Base-by-base conservation (phyloP, 1,139 yeast genomes). In the Pichia sp. region DNA sequence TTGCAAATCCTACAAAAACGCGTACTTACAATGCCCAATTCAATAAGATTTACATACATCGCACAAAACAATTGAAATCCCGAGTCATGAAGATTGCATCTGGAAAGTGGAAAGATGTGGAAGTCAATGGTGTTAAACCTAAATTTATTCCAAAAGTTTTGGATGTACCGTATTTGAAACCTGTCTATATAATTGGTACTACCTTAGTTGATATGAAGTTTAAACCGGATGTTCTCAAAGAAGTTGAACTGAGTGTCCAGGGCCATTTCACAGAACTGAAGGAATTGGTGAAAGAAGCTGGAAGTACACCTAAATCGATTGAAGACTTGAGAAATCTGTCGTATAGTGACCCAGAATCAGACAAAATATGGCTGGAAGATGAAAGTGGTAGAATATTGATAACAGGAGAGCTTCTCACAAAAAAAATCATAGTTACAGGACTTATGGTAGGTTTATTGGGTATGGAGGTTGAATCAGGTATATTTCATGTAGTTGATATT, bases 131-230 rank as follows among this genome's bases (percentile, higher is more conserved):
- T 9, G 53, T 52, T 22, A 48, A 48, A 11, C 72, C 69, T 0
- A 57, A 54, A 19, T 61, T 61, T 38, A 72, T 72, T 24, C 75
- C 75, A 14, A 86, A 84, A 62, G 88, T 88, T 10, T 66, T 91
- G 47, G 96, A 89, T 57, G 79, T 89, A 6, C 68, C 69, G 23
- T 75, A 77, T 35, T 77, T 81, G 40, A 72, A 77, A 50, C 74
- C 88, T 24, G 77, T 88, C 47, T 91, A 94, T 94, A 80, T 86
- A n/a, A 71, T 84, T 28, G 99, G 98, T 3, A 85, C 97, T 0
- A 70, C 89, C 0, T 88, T 83, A 54, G 74, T 86, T 53, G 96
- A 89, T 46, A 73, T 86, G 78, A 79, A 77, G 55, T 77, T 77
- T 56, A 91, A 91, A 58, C 86, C 95, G 10, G 83, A 88, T 55